phyloP scores from a whole-genome alignment of 23 red algal species.

The Pyropia haitanensis region DNA sequence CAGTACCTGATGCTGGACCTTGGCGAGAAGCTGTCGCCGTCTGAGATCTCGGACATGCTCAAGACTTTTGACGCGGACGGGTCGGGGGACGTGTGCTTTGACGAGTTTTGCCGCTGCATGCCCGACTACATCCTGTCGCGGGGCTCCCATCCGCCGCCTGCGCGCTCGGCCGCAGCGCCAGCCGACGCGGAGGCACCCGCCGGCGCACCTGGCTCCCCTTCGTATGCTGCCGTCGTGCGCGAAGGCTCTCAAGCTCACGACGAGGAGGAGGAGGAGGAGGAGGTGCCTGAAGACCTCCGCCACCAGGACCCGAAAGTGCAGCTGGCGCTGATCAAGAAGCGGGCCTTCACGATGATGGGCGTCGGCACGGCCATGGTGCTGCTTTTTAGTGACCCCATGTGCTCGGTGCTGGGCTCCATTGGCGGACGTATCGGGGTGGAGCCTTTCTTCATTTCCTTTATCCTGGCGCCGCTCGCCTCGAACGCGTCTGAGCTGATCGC shows the following conservation, averaged over 20 bases:
- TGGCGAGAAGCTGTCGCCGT: constrained; percentile 21
- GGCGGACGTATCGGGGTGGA: constrained; percentile 39
- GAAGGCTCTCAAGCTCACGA: background rate
- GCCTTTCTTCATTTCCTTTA: constrained; percentile 57
- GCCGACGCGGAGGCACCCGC: too few species aligned
- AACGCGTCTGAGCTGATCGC: constrained; percentile 69
- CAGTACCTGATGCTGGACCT: constrained; percentile 48
- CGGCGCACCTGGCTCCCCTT: too few species aligned
- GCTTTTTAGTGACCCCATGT: constrained; percentile 67
- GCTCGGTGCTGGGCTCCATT: constrained; percentile 48
- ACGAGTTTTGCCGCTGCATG: constrained; percentile 50
- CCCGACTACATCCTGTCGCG: constrained; percentile 29
- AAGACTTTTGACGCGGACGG: constrained; percentile 32
- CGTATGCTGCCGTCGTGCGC: too few species aligned
- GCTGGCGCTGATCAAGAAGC: constrained; percentile 21
- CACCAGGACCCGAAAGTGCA: constrained; percentile 31
- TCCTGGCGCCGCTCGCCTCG: constrained; percentile 54
- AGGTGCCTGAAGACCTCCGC: constrained; percentile 46
- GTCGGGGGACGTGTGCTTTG: constrained; percentile 18
- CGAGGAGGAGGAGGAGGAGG: constrained; percentile 56
- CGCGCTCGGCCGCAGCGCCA: background rate
- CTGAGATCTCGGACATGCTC: constrained; percentile 30
- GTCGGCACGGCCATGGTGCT: constrained; percentile 47
- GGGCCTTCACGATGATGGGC: constrained; percentile 43
- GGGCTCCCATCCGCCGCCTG: background rate